These are phyloP conservation scores for Dendrocalamus latiflorus DNA, from an alignment of 202 grass and related monocot genomes.

Conservation along the genomic window DNA sequence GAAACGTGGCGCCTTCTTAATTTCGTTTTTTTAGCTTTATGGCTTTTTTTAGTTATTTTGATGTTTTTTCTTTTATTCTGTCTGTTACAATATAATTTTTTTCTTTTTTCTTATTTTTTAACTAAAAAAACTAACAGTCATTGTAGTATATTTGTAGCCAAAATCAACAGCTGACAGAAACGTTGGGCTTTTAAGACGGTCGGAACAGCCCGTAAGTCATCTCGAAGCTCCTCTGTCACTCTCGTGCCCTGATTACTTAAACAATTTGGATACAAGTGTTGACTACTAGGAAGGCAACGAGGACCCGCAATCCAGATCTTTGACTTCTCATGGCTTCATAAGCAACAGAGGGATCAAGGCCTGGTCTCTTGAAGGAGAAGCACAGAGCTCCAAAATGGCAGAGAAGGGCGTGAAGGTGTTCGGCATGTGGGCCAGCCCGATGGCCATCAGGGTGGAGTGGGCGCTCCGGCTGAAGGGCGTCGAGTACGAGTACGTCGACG, in stretches of 20 bases:
- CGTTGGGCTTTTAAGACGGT: too few species aligned
- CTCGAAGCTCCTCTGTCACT: background rate
- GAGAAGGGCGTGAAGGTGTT: slow-evolving; percentile 61
- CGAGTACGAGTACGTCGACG: slow-evolving; percentile 56
- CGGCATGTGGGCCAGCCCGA: slow-evolving; percentile 60
- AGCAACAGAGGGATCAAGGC: background rate
- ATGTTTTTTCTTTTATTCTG: too few species aligned
- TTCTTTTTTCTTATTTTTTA: too few species aligned
- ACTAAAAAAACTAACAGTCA: too few species aligned
- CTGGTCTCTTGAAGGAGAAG: background rate
- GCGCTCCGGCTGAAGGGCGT: slow-evolving; percentile 65
- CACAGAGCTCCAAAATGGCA: slow-evolving; percentile 34
- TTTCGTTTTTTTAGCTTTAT: too few species aligned
- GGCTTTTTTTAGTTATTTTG: too few species aligned
- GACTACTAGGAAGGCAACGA: background rate
- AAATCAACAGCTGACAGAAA: too few species aligned
- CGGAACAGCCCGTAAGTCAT: too few species aligned
- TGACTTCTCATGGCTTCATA: background rate
- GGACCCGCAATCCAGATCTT: background rate
- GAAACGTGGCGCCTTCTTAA: too few species aligned
- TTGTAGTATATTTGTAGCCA: too few species aligned
- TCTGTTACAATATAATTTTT: too few species aligned
- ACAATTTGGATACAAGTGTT: too few species aligned
- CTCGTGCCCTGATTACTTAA: background rate
- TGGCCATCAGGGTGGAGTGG: slow-evolving; percentile 46